Conservation (phyloP, 1,139 yeast genomes). For the Pichia terricola region DNA sequence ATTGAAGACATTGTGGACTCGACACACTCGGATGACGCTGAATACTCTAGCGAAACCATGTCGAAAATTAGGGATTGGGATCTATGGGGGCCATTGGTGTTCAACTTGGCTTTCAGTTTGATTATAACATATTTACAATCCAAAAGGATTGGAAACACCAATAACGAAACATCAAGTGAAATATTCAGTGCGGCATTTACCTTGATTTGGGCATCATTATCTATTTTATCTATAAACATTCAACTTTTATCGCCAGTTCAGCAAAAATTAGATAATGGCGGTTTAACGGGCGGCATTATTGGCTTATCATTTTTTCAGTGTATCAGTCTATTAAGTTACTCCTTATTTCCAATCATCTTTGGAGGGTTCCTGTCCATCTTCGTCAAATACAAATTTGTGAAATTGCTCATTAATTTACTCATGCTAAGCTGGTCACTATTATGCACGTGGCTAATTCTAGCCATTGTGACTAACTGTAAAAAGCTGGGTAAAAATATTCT, state of each 20-base stretch:
- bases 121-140: slow-evolving; percentile 33
- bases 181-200: slow-evolving; percentile 60
- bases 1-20: slow-evolving; percentile 25
- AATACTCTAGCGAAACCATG: slow-evolving; percentile 25
- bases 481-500: slow-evolving; percentile 25
- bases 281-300: slow-evolving; percentile 22
- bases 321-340: slow-evolving; percentile 72
- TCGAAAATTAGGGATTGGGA: slow-evolving; percentile 61
- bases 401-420: slow-evolving; percentile 43
- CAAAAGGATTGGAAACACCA: slow-evolving; percentile 15
- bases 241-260: slow-evolving; percentile 45
- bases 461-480: slow-evolving; percentile 25
- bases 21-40: slow-evolving; percentile 15
- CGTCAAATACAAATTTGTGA: slow-evolving; percentile 42
- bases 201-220: slow-evolving; percentile 46
- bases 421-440: slow-evolving; percentile 67
- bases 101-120: slow-evolving; percentile 56
- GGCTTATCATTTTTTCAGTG: slow-evolving; percentile 60
- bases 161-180: slow-evolving; percentile 26
- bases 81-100: slow-evolving; percentile 81
- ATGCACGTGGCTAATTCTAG: slow-evolving; percentile 32
- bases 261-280: slow-evolving; percentile 21
- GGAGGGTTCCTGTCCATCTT: slow-evolving; percentile 56
- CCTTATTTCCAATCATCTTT: slow-evolving; percentile 65
- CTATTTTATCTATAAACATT: slow-evolving; percentile 52